Percentiles rank a stretch among this genome's conserved stretches.
Evolutionary conservation across 805 yeast genomes (phyloP).

Genomic region (Lachancea sp.): DNA sequence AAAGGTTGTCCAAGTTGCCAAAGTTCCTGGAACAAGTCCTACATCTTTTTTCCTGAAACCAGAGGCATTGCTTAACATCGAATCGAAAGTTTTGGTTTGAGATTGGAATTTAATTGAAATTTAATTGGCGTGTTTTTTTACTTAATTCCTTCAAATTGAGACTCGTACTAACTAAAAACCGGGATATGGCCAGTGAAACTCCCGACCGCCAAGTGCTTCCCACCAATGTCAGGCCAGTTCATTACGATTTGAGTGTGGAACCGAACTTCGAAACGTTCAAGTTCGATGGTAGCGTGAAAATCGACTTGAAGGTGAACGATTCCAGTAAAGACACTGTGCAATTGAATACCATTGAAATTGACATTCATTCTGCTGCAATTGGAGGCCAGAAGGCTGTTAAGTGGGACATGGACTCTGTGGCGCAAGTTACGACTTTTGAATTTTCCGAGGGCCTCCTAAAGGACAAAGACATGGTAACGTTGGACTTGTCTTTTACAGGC

Average conservation of each 20-base stretch:
- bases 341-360: slow-evolving; percentile 62
- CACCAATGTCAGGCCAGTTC: slow-evolving; percentile 59
- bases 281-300: slow-evolving; percentile 48
- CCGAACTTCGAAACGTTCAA: slow-evolving; percentile 56
- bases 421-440: slow-evolving; percentile 58
- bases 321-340: slow-evolving; percentile 38
- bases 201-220: slow-evolving; percentile 47
- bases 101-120: not conserved
- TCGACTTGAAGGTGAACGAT: slow-evolving; percentile 50
- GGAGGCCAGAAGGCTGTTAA: slow-evolving; percentile 33
- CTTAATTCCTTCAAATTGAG: not conserved
- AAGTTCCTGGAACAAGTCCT: too few species aligned
- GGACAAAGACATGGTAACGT: slow-evolving; percentile 32
- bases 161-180: slow-evolving; percentile 4
- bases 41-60: too few species aligned
- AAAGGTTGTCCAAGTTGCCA: too few species aligned
- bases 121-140: not conserved
- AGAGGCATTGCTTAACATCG: too few species aligned
- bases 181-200: slow-evolving; percentile 14
- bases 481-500: slow-evolving; percentile 53
- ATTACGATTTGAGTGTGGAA: slow-evolving; percentile 62
- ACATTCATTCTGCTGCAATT: slow-evolving; percentile 44
- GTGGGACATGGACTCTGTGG: slow-evolving; percentile 43
- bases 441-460: slow-evolving; percentile 41
- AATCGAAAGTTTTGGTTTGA: not conserved